Base-by-base conservation (phyloP, 768 basidiomycete species). In the Calvatia gigantea region DNA sequence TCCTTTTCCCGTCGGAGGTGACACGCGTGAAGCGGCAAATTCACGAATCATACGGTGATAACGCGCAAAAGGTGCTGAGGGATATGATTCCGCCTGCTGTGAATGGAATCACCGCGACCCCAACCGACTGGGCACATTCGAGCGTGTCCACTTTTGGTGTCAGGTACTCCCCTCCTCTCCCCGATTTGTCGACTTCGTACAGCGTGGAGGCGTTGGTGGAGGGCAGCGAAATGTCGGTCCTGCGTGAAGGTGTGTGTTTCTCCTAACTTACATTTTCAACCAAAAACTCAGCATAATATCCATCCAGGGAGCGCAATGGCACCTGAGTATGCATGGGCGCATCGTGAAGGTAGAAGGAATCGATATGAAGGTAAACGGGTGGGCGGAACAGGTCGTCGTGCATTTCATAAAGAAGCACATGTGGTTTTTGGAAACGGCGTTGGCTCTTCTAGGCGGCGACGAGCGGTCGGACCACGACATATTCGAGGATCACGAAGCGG, bases 381-480 rank as follows among this genome's bases (percentile, higher is more conserved):
- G 7, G 96, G 96, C 3, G 97, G 96, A 4, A 99, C 96, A 2
- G n/a, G 81, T 95, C 43, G 90, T 94, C 19, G 94, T 99, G 49
- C 96, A 99, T 73, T 98, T 92, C 68, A 88, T 99, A 78, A 99
- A 98, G 84, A 89, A 92, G 69, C 85, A 91, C 60, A 89, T 91
- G 73, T 99, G 96, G 96, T 98, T 90, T 72, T 70, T 94, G 61
- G 96, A 99, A 73, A 91, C 95, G 4, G 91, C 93, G 9, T 72
- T 94, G 9, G 94, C 93, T 15, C 75, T 99, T 23, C 75, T 98
- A 27, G 91, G 89, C 51, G 82, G 85, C n/a, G 82, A 86, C 28
- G 87, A 92, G 57, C 72, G 81, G 55, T 85, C 84, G 8, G 84
- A 87, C 61, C 65, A 67, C 21, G 80, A 82, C 60, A 72, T 55